These are phyloP conservation scores for Gamsiella multidivaricata DNA, from an alignment of 192 early-diverging fungal species.

Conservation along the genomic window DNA sequence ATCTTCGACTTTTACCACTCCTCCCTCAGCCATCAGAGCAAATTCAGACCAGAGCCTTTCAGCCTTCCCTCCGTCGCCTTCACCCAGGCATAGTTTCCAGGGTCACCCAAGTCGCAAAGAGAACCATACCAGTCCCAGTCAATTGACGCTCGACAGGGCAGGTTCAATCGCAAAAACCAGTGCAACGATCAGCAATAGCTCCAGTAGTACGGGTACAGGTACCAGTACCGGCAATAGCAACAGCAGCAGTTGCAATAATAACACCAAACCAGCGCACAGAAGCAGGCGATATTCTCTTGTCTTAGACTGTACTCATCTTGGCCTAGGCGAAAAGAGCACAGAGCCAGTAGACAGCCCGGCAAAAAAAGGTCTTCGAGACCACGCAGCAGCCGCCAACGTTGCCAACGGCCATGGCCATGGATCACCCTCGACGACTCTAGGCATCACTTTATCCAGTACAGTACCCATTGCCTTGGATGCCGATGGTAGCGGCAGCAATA, in stretches of 20 bases:
- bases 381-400: conserved; percentile 7
- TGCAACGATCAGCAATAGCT: background rate
- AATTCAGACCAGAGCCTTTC: background rate
- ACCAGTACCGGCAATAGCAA: background rate
- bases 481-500: background rate
- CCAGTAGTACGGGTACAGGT: background rate
- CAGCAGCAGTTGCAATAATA: background rate
- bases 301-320: conserved; percentile 45
- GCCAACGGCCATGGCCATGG: background rate
- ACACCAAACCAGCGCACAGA: background rate
- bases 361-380: conserved; percentile 37
- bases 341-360: conserved; percentile 33
- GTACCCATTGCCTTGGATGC: no score
- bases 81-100: conserved; percentile 11
- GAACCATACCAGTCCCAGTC: conserved; percentile 41
- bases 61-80: background rate
- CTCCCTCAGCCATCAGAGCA: background rate
- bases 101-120: conserved; percentile 32
- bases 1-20: background rate
- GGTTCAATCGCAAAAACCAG: conserved; percentile 4
- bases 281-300: conserved; percentile 34
- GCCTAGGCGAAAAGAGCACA: conserved; percentile 40
- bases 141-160: conserved; percentile 15
- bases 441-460: no score
- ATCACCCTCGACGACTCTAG: background rate